Conservation (phyloP, 164 flowering plant species). For the Magnolia sinica region DNA sequence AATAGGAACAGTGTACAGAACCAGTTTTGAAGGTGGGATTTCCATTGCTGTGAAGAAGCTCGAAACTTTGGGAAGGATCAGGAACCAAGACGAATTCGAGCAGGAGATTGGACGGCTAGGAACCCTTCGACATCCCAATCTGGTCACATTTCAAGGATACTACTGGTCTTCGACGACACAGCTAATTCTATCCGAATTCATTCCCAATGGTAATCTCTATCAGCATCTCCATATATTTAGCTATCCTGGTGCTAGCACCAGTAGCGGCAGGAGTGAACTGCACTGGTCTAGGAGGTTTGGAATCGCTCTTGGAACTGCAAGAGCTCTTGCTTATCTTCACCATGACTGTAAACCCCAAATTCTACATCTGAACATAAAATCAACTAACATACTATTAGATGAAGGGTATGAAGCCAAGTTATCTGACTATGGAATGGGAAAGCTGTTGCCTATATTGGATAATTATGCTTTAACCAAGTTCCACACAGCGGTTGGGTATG, state of each 20-base stretch:
- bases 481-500: slow-evolving; percentile 83
- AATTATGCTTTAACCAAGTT: slow-evolving; percentile 56
- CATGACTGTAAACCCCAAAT: slow-evolving; percentile 87
- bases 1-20: slow-evolving; percentile 77
- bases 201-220: slow-evolving; percentile 73
- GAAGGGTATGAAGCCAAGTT: slow-evolving; percentile 64
- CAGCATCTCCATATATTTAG: slow-evolving; percentile 69
- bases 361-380: slow-evolving; percentile 85
- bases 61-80: slow-evolving; percentile 79
- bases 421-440: slow-evolving; percentile 81
- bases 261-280: slow-evolving; percentile 49
- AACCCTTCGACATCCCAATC: slow-evolving; percentile 63
- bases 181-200: slow-evolving; percentile 72
- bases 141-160: slow-evolving; percentile 83
- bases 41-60: slow-evolving; percentile 95
- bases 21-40: slow-evolving; percentile 82
- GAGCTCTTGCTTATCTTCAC: slow-evolving; percentile 89
- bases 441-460: slow-evolving; percentile 71
- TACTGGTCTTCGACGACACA: slow-evolving; percentile 93
- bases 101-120: slow-evolving; percentile 86
- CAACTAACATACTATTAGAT: slow-evolving; percentile 84
- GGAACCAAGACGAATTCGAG: slow-evolving; percentile 95
- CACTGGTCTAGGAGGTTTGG: slow-evolving; percentile 80
- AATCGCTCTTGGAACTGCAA: slow-evolving; percentile 86
- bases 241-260: slow-evolving; percentile 59